A percentile compares a stretch with the other conserved stretches of the same genome.
Evolutionary conservation across 768 basidiomycete genomes (phyloP).

Genomic region (Boletus speciosus): DNA sequence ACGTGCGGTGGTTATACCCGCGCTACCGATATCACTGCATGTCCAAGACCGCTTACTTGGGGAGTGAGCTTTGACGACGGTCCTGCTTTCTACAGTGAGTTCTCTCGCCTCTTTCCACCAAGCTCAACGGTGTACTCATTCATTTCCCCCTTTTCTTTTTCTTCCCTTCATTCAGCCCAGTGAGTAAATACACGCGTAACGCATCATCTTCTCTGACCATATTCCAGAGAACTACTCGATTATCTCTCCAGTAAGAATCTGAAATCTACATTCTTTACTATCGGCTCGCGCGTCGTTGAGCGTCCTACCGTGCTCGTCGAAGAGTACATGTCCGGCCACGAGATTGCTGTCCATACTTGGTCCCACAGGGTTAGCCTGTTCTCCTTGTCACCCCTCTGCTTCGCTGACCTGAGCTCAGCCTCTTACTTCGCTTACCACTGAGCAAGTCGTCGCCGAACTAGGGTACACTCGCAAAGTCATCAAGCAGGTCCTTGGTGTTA

Average conservation of each 20-base stretch:
- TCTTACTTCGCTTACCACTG: constrained; percentile 69
- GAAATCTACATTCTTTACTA: constrained; percentile 86
- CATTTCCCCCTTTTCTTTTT: neutral
- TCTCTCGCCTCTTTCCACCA: neutral
- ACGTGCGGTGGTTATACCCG: constrained; percentile 77
- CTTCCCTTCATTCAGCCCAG: constrained; percentile 42
- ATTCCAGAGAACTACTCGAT: constrained; percentile 58
- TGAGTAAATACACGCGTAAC: constrained; percentile 25
- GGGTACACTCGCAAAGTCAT: constrained; percentile 91
- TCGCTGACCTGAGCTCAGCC: constrained; percentile 37
- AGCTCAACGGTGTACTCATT: constrained; percentile 3
- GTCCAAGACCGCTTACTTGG: constrained; percentile 70
- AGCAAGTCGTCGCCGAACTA: constrained; percentile 87
- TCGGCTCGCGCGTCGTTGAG: constrained; percentile 81
- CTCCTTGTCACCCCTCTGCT: neutral
- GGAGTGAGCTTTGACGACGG: constrained; percentile 89
- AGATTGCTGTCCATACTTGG: constrained; percentile 89
- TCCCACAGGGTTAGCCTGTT: constrained; percentile 58
- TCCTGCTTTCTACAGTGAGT: constrained; percentile 77
- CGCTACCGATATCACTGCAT: constrained; percentile 56
- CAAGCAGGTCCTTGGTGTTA: constrained; percentile 68
- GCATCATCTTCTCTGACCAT: neutral
- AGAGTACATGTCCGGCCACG: constrained; percentile 77
- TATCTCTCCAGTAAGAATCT: constrained; percentile 64
- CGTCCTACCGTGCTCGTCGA: constrained; percentile 70